Evolutionary conservation across 257 asterid genomes (phyloP).

Genomic region (Ajuga chamaepitys): DNA sequence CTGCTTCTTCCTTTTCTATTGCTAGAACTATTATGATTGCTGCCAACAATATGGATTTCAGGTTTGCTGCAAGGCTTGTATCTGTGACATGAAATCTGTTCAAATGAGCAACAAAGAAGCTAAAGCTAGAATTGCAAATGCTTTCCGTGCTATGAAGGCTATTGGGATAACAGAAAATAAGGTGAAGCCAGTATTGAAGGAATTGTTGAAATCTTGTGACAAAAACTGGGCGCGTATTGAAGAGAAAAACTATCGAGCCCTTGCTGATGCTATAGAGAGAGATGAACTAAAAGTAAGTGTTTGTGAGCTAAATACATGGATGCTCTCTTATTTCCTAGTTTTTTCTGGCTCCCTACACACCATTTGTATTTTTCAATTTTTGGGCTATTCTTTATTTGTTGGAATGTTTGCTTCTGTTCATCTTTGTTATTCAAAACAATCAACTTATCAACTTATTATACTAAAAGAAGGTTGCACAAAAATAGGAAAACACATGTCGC

Average conservation of each 20-base stretch:
- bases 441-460: no score
- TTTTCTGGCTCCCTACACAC: background rate
- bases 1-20: background rate
- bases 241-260: conserved; percentile 72
- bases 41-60: conserved; percentile 12
- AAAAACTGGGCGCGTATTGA: conserved; percentile 84
- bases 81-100: conserved; percentile 14
- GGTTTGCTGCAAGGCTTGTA: conserved; percentile 14
- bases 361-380: background rate
- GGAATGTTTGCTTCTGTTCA: background rate
- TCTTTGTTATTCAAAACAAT: background rate
- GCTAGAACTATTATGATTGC: conserved; percentile 13
- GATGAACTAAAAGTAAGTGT: conserved; percentile 57
- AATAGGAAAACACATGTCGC: no score
- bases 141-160: conserved; percentile 68
- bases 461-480: no score
- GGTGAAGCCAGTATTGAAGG: conserved; percentile 73
- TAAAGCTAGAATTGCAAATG: conserved; percentile 39
- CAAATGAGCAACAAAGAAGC: conserved; percentile 33
- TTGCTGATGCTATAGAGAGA: conserved; percentile 76
- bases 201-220: conserved; percentile 49
- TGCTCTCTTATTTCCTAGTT: background rate
- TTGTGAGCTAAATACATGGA: background rate
- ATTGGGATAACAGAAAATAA: conserved; percentile 56
- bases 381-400: background rate